phyloP scores from a whole-genome alignment of 768 basidiomycete genomes.

The Lactarius indigo region DNA sequence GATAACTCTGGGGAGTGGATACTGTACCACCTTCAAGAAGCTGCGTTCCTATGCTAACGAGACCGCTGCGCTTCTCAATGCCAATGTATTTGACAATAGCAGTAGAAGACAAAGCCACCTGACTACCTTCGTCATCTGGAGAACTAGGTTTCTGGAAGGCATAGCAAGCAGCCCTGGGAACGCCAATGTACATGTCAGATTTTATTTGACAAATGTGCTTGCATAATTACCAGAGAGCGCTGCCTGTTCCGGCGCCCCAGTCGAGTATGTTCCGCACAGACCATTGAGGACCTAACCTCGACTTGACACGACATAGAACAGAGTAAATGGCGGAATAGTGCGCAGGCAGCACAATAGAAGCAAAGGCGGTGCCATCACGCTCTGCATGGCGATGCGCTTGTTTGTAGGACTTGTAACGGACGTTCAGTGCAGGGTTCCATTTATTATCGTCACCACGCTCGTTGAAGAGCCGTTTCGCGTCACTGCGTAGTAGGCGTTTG shows the following conservation, averaged over 20 bases:
- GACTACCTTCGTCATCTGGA: conserved; percentile 25
- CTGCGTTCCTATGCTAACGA: conserved; percentile 62
- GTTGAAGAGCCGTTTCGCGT: conserved; percentile 68
- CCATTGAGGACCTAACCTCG: conserved; percentile 62
- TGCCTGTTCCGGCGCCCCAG: conserved; percentile 82
- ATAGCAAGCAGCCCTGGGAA: conserved; percentile 59
- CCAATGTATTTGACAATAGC: conserved; percentile 62
- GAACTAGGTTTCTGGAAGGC: conserved; percentile 51
- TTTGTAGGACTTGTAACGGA: conserved; percentile 54
- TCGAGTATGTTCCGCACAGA: conserved; percentile 63
- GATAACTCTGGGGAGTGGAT: conserved; percentile 6
- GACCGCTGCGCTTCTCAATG: conserved; percentile 73
- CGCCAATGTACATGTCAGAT: neutral
- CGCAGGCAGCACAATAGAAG: conserved; percentile 78
- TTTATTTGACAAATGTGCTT: neutral
- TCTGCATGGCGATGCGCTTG: conserved; percentile 57
- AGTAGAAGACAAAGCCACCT: conserved; percentile 44
- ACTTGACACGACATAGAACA: conserved; percentile 67
- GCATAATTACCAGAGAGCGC: conserved; percentile 66
- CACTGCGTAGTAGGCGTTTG: conserved; percentile 60
- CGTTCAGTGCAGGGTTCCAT: conserved; percentile 58
- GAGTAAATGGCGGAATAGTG: conserved; percentile 78
- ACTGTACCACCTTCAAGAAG: conserved; percentile 50
- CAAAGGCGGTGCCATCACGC: conserved; percentile 81
- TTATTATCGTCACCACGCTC: conserved; percentile 35